These are phyloP conservation scores for Boletus edulis DNA, from an alignment of 768 basidiomycete genomes.

Conservation along the genomic window DNA sequence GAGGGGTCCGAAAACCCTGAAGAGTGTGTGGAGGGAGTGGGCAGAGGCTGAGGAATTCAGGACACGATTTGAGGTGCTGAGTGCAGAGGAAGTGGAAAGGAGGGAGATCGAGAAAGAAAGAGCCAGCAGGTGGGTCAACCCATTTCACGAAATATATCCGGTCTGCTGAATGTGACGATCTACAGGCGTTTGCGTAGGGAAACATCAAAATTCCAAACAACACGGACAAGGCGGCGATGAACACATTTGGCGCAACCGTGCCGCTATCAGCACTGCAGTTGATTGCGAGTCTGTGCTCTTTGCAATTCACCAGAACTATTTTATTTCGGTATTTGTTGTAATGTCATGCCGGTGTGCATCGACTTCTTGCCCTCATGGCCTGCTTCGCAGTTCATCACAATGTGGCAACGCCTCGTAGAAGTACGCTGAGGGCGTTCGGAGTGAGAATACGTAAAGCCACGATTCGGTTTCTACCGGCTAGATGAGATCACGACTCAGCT, in stretches of 20 bases:
- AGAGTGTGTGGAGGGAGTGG: conserved; percentile 96
- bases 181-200: conserved; percentile 59
- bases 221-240: conserved; percentile 40
- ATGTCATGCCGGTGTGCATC: conserved; percentile 8
- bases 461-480: conserved; percentile 2
- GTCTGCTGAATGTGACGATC: conserved; percentile 4
- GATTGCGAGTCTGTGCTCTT: conserved; percentile 6
- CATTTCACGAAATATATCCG: background rate
- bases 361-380: conserved; percentile 10
- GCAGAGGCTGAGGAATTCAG: conserved; percentile 86
- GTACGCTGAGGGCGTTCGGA: background rate
- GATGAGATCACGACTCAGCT: conserved; percentile 12
- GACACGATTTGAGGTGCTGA: conserved; percentile 85
- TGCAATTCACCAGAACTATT: conserved; percentile 10
- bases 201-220: conserved; percentile 63
- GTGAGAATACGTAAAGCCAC: conserved; percentile 9
- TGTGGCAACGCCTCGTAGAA: background rate
- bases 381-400: conserved; percentile 3
- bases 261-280: conserved; percentile 5
- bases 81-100: conserved; percentile 86
- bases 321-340: conserved; percentile 27
- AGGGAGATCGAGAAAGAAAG: conserved; percentile 86
- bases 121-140: conserved; percentile 55
- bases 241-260: background rate
- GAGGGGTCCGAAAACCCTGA: conserved; percentile 75